Conservation (phyloP, 202 grass and related monocot genomes). For the Elaeis oleifera region DNA sequence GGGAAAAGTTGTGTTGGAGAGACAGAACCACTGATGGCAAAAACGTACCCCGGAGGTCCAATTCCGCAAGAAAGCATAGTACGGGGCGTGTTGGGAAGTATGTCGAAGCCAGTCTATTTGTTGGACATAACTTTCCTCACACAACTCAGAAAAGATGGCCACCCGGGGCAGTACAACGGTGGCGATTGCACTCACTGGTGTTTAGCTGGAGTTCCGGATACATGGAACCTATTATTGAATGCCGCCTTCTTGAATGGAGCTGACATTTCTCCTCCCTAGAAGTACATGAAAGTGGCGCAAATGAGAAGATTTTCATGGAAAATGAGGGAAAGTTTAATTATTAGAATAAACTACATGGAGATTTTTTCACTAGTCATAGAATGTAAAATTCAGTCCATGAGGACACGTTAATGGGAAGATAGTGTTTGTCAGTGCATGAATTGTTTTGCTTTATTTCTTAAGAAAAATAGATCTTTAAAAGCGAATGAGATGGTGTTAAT, state of each 20-base stretch:
- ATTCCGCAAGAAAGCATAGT: background rate
- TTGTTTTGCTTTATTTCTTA: too few relatives aligned
- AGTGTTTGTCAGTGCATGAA: too few relatives aligned
- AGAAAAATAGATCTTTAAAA: too few relatives aligned
- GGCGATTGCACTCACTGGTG: slow-evolving; percentile 16
- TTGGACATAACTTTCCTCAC: slow-evolving; percentile 2
- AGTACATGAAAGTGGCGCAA: too few relatives aligned
- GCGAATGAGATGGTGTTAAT: too few relatives aligned
- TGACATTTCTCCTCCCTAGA: too few relatives aligned
- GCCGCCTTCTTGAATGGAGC: background rate
- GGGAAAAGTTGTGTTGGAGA: background rate
- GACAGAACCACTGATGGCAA: background rate
- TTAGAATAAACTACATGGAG: too few relatives aligned
- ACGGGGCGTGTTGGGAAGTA: background rate
- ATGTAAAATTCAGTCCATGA: too few relatives aligned
- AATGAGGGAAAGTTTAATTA: too few relatives aligned
- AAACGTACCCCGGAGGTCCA: background rate
- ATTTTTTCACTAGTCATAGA: too few relatives aligned
- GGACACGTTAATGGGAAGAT: too few relatives aligned
- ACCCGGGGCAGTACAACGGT: background rate
- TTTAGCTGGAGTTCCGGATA: slow-evolving; percentile 3
- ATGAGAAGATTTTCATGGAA: too few relatives aligned
- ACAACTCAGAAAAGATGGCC: slow-evolving; percentile 14
- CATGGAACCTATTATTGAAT: slow-evolving; percentile 10
- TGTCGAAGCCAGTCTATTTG: background rate